phyloP scores from a whole-genome alignment of 805 yeast genomes.

The Zygotorulaspora danielsina region DNA sequence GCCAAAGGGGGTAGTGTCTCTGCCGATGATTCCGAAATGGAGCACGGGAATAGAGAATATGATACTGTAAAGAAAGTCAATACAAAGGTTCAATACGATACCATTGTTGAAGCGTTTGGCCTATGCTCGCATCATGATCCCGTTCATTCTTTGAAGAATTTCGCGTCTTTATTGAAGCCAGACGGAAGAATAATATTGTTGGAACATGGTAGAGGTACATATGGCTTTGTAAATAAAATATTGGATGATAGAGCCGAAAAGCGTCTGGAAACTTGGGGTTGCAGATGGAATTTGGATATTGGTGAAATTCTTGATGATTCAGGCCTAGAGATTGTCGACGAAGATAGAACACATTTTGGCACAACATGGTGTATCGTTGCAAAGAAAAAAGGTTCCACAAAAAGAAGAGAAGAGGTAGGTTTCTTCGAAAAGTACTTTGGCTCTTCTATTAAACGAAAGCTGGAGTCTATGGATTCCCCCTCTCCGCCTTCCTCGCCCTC shows the following conservation, averaged over 20 bases:
- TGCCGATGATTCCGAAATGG: constrained; percentile 17
- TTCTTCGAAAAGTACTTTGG: constrained; percentile 49
- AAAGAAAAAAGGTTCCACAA: constrained; percentile 65
- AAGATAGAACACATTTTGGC: constrained; percentile 80
- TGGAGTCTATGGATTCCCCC: constrained; percentile 16
- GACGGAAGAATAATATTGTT: constrained; percentile 83
- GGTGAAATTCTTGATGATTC: constrained; percentile 80
- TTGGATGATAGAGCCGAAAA: constrained; percentile 79
- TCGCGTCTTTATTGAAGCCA: constrained; percentile 70
- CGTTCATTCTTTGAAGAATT: constrained; percentile 69
- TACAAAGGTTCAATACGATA: constrained; percentile 65
- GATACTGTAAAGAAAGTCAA: constrained; percentile 21
- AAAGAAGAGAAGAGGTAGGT: constrained; percentile 42
- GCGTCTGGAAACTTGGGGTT: constrained; percentile 90
- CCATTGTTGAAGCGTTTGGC: constrained; percentile 91
- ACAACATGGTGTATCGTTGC: constrained; percentile 86
- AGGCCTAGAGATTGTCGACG: constrained; percentile 77
- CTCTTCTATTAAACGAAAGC: constrained; percentile 34
- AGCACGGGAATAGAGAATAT: constrained; percentile 16
- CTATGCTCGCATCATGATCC: constrained; percentile 96
- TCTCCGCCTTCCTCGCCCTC: too few species aligned
- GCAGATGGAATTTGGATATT: constrained; percentile 95
- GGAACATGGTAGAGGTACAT: constrained; percentile 90
- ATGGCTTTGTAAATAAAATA: constrained; percentile 69
- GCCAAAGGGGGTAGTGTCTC: too few species aligned